phyloP scores from a whole-genome alignment of 495 filamentous ascomycete genomes.

The Pseudoneurospora amorphoporcata region DNA sequence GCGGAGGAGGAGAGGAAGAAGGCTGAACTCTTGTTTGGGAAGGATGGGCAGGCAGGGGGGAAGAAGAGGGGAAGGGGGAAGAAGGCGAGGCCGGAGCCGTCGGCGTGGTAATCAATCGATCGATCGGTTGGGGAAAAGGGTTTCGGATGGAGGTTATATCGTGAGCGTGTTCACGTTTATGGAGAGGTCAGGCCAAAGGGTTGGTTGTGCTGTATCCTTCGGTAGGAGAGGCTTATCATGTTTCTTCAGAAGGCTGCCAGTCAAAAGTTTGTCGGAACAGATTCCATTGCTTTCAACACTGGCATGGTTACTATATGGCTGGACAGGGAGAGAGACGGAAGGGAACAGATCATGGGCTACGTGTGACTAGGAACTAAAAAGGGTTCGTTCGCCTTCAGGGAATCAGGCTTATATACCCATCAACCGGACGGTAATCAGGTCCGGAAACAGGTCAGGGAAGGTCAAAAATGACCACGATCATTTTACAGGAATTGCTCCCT shows the following conservation, averaged over 20 bases:
- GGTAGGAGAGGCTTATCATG: not conserved
- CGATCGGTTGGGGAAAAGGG: too few relatives aligned
- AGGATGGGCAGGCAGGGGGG: slow-evolving; percentile 25
- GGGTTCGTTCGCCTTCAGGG: not conserved
- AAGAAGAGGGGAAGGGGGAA: slow-evolving; percentile 29
- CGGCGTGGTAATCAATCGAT: too few relatives aligned
- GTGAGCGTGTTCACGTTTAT: too few relatives aligned
- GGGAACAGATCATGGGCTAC: not conserved
- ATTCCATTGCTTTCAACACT: not conserved
- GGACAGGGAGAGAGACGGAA: not conserved
- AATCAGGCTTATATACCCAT: not conserved
- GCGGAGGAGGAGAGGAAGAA: slow-evolving; percentile 38
- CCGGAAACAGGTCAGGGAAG: not conserved
- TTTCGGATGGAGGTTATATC: too few relatives aligned
- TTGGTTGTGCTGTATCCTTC: not conserved
- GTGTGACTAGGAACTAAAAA: not conserved
- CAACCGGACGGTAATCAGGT: not conserved
- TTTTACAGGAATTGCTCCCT: not conserved
- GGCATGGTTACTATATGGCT: not conserved
- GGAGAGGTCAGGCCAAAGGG: too few relatives aligned
- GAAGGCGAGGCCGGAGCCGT: slow-evolving; percentile 10
- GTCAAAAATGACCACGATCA: not conserved
- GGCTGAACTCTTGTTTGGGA: slow-evolving; percentile 43
- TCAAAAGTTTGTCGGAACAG: not conserved
- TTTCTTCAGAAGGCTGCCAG: too few relatives aligned